Percentiles rank a stretch among this genome's conserved stretches.
Evolutionary conservation across 345 rosid genomes (phyloP).

Genomic region (Populus ilicifolia): DNA sequence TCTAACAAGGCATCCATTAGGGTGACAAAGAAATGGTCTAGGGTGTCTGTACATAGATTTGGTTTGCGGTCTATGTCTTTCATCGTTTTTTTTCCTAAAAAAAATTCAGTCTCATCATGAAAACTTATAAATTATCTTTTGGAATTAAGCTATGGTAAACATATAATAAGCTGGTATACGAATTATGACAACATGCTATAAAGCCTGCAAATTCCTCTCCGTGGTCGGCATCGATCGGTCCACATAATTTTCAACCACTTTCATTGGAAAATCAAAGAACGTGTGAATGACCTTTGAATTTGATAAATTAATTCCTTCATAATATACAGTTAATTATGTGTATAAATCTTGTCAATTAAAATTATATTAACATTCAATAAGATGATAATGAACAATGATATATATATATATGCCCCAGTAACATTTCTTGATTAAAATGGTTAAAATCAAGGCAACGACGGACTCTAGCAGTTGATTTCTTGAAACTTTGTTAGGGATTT

Average conservation of each 20-base stretch:
- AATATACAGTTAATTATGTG: no score
- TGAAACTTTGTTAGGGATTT: no score
- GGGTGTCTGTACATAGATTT: slow-evolving; percentile 40
- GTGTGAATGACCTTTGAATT: not conserved
- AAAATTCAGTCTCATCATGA: not conserved
- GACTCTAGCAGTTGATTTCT: not conserved
- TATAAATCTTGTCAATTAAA: not conserved
- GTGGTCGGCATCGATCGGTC: not conserved
- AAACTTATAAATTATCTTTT: not conserved
- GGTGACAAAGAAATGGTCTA: slow-evolving; percentile 21
- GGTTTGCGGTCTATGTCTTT: slow-evolving; percentile 11
- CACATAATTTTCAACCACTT: not conserved
- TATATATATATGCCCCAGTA: no score
- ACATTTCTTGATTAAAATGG: not conserved
- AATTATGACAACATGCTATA: not conserved
- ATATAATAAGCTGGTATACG: not conserved
- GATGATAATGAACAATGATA: no score
- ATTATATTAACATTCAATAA: not conserved
- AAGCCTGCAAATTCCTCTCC: not conserved
- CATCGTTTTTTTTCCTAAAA: not conserved
- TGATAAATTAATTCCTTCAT: not conserved
- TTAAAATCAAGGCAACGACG: not conserved
- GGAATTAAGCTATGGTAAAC: not conserved
- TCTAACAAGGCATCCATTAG: slow-evolving; percentile 21
- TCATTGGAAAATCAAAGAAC: not conserved